Base-by-base conservation (phyloP, 345 rosid genomes). In the Acer campestre region DNA sequence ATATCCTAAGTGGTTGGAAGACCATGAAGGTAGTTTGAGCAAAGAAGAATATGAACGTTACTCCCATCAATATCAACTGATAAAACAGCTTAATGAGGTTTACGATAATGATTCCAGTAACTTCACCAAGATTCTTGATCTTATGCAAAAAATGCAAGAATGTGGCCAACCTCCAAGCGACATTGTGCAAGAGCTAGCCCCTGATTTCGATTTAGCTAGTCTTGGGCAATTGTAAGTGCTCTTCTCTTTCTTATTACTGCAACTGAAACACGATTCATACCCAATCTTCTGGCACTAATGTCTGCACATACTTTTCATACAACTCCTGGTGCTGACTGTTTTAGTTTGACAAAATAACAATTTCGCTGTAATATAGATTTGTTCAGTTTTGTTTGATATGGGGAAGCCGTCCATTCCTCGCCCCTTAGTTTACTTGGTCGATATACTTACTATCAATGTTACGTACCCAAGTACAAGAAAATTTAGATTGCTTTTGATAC, bases 91-190 rank as follows among this genome's bases (percentile, higher is more conserved):
- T 68, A 93, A 90, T 76, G 88, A 78, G 77, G 98, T 94, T 76
- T 97, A 94, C 46, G 99, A 94, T 75, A 90, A 77, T 16, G 98
- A 97, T 67, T 89, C 98, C 25, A 82, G 78, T 74, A 88, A 85
- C 85, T 91, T 87, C 78, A 89, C 87, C 80, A 94, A 85, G 90
- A 93, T 97, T 35, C 88, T 90, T 66, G 98, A 94, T 68, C 93
- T 97, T 25, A 91, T 97, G 99, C 99, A 92, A 87, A 94, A 92
- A 81, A 94, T 97, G 99, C 99, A 97, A 85, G 99, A 97, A 73
- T 97, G 98, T 66, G 99, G 99, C 61, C 98, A 97, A 76, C 98
- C 99, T 56, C 99, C 99, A 2, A 88, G 88, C 69, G 98, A 97
- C 66, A 93, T 97, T 73, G 91, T 97, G 70, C 95, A 89, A 76